These are phyloP conservation scores for Beauveria varroae DNA, from an alignment of 2,329 filamentous ascomycete species.

Conservation along the genomic window DNA sequence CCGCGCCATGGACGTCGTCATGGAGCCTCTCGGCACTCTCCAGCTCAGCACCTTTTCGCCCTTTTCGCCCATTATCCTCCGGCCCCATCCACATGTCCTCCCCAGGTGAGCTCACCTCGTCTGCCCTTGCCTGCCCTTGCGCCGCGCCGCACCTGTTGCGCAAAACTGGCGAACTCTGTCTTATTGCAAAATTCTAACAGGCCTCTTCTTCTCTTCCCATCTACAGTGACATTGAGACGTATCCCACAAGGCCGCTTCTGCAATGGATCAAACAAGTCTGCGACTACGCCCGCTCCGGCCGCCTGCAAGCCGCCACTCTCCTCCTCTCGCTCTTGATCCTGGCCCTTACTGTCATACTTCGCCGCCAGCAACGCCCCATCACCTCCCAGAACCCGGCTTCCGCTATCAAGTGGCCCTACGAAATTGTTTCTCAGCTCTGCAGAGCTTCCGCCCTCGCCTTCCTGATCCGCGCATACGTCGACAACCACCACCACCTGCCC, in stretches of 20 bases:
- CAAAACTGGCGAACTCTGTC: not conserved
- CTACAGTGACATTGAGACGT: slow-evolving; percentile 1
- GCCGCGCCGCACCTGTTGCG: not conserved
- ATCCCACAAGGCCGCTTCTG: slow-evolving; percentile 5
- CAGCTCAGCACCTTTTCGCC: slow-evolving; percentile 22
- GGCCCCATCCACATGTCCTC: slow-evolving; percentile 14
- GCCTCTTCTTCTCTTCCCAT: not conserved
- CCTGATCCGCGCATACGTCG: slow-evolving; percentile 27
- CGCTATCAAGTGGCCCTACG: slow-evolving; percentile 33
- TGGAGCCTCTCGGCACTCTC: slow-evolving; percentile 23
- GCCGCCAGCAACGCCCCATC: slow-evolving; percentile 15
- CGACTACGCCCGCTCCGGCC: slow-evolving; percentile 32
- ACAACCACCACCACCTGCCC: slow-evolving; percentile 27
- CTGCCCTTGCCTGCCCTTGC: not conserved
- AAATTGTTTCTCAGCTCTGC: slow-evolving; percentile 34
- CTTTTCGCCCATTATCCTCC: slow-evolving; percentile 12
- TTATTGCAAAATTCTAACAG: not conserved
- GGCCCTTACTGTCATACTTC: slow-evolving; percentile 14
- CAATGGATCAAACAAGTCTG: slow-evolving; percentile 34
- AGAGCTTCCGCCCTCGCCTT: slow-evolving; percentile 33
- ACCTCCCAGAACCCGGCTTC: slow-evolving; percentile 26
- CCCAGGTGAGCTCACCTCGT: not conserved
- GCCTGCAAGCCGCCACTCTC: slow-evolving; percentile 30
- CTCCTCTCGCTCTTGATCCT: slow-evolving; percentile 30
- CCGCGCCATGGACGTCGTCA: slow-evolving; percentile 24